Evolutionary conservation across 176 grass and related monocot genomes (phyloP).

Genomic region (Lolium perenne): DNA sequence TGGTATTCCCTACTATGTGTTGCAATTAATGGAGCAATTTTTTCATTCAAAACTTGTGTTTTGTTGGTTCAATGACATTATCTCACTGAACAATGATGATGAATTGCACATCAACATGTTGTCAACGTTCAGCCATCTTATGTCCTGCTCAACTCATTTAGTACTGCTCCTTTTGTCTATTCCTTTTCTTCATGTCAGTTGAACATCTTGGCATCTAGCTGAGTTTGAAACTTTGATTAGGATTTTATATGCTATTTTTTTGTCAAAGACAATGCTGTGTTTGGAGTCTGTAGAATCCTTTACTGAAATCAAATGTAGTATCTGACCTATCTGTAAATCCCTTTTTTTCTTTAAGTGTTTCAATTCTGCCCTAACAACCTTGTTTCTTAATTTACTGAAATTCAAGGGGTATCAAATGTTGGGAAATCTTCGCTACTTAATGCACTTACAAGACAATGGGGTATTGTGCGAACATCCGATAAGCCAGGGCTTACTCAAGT

Average conservation of each 20-base stretch:
- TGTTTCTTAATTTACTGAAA: slow-evolving; percentile 19
- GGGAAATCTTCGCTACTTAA: slow-evolving; percentile 92
- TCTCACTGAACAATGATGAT: no score
- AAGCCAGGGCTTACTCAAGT: slow-evolving; percentile 99
- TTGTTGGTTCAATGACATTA: not conserved
- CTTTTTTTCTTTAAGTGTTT: not conserved
- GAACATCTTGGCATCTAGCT: not conserved
- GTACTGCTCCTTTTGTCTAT: not conserved
- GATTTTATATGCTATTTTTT: not conserved
- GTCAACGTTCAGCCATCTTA: not conserved
- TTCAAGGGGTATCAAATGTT: slow-evolving; percentile 91
- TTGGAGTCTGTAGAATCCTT: not conserved
- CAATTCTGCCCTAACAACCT: slow-evolving; percentile 7
- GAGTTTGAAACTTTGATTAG: not conserved
- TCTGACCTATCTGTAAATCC: not conserved
- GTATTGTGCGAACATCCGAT: slow-evolving; percentile 93
- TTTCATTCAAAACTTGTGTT: not conserved
- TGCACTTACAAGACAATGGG: slow-evolving; percentile 97
- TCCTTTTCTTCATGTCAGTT: slow-evolving; percentile 18
- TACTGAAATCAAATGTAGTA: not conserved
- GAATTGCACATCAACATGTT: not conserved
- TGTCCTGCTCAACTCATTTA: not conserved
- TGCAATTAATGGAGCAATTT: not conserved
- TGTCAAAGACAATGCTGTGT: not conserved
- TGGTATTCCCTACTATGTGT: not conserved